phyloP scores from a whole-genome alignment of 352 stramenopile genomes.

The Lagenidium sp. region DNA sequence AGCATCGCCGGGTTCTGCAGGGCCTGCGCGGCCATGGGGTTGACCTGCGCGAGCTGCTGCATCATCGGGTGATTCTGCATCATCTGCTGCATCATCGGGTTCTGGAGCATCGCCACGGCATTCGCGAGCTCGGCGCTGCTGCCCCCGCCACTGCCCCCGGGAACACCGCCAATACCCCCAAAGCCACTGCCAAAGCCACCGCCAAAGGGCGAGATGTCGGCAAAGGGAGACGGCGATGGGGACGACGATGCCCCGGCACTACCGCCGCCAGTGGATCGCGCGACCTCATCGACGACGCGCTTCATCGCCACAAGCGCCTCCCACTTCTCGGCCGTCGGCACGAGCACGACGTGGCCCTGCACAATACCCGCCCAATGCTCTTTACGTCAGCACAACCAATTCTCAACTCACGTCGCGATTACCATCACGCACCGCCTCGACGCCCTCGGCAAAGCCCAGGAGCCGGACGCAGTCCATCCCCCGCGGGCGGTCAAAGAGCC shows the following conservation, averaged over 20 bases:
- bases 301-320: conserved; percentile 61
- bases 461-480: conserved; percentile 52
- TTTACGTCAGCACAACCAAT: background rate
- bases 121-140: conserved; percentile 9
- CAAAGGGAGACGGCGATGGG: conserved; percentile 2
- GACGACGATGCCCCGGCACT: conserved; percentile 9
- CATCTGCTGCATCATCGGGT: conserved; percentile 61
- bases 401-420: background rate
- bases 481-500: conserved; percentile 45
- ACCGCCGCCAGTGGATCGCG: conserved; percentile 1
- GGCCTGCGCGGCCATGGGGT: conserved; percentile 70
- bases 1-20: conserved; percentile 71
- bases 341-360: conserved; percentile 53
- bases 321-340: conserved; percentile 66
- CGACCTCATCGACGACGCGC: conserved; percentile 46
- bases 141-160: conserved; percentile 9
- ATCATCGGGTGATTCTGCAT: conserved; percentile 63
- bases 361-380: background rate
- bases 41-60: conserved; percentile 72
- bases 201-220: conserved; percentile 2
- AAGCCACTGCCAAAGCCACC: conserved; percentile 7
- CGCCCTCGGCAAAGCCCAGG: conserved; percentile 58
- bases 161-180: conserved; percentile 1
- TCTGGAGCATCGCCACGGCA: conserved; percentile 60
- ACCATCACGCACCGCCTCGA: conserved; percentile 36